These are phyloP conservation scores for Aurantiochytrium sp. DNA, from an alignment of 108 stramenopile species.

Conservation along the genomic window DNA sequence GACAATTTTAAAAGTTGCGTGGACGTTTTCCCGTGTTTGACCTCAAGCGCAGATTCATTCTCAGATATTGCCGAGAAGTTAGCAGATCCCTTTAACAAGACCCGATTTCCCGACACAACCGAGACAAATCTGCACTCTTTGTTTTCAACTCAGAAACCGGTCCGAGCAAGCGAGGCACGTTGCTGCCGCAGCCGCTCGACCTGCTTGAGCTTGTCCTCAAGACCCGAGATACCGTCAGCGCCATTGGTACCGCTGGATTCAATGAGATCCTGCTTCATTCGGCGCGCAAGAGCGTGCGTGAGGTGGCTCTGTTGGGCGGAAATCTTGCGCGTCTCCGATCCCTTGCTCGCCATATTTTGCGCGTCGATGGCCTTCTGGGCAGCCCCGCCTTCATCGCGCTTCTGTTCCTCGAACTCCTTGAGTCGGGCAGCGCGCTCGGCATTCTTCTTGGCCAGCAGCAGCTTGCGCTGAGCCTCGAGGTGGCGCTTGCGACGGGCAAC, in stretches of 20 bases:
- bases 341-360: background rate
- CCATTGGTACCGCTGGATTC: background rate
- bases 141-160: background rate
- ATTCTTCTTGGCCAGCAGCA: background rate
- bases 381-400: background rate
- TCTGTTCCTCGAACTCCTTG: background rate
- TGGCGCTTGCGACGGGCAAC: background rate
- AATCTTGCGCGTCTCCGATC: background rate
- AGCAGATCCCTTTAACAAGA: too few species aligned
- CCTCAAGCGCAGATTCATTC: too few species aligned
- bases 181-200: background rate
- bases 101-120: too few species aligned
- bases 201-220: constrained; percentile 7
- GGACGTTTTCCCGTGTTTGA: too few species aligned
- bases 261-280: constrained; percentile 9
- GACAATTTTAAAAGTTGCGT: too few species aligned
- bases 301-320: background rate
- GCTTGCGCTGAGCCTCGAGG: constrained; percentile 17
- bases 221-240: background rate
- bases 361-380: background rate
- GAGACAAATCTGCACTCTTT: background rate
- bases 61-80: too few species aligned
- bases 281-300: background rate
- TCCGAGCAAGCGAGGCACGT: background rate
- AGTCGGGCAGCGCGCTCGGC: background rate